Evolutionary conservation across 495 filamentous ascomycete species (phyloP).

Genomic region (Oleoguttula mirabilis): DNA sequence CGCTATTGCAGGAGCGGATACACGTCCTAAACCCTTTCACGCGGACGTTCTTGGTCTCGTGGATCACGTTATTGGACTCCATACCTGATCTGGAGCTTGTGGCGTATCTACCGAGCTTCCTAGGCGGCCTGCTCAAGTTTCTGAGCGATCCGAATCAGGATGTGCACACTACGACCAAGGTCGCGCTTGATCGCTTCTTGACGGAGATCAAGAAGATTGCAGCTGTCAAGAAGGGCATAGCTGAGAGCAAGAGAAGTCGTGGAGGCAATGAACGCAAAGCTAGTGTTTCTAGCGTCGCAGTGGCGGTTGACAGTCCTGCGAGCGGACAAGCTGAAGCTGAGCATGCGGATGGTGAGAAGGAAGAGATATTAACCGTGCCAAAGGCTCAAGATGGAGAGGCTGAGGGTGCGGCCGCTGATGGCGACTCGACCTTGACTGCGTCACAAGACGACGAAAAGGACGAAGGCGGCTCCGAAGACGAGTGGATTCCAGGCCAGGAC

Average conservation of each 20-base stretch:
- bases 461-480: constrained; percentile 56
- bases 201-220: constrained; percentile 91
- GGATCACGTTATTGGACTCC: constrained; percentile 90
- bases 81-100: constrained; percentile 96
- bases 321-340: constrained; percentile 3
- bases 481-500: constrained; percentile 96
- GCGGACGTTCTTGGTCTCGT: constrained; percentile 85
- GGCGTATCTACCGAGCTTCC: constrained; percentile 78
- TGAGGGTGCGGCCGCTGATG: constrained; percentile 7
- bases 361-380: constrained; percentile 5
- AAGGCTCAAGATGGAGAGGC: constrained; percentile 7
- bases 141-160: constrained; percentile 84
- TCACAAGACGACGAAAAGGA: constrained; percentile 41
- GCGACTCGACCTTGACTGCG: constrained; percentile 11
- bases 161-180: constrained; percentile 84
- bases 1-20: constrained; percentile 83
- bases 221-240: constrained; percentile 79
- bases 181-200: constrained; percentile 82
- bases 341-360: neutral
- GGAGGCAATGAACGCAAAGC: constrained; percentile 32
- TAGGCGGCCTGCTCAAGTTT: constrained; percentile 83
- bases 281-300: constrained; percentile 10
- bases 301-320: constrained; percentile 6
- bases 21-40: constrained; percentile 90
- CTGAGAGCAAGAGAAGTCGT: constrained; percentile 63